A percentile compares a stretch with the other conserved stretches of the same genome.
Conservation (phyloP, 2,329 filamentous ascomycete genomes). For the Penicillium sp. region DNA sequence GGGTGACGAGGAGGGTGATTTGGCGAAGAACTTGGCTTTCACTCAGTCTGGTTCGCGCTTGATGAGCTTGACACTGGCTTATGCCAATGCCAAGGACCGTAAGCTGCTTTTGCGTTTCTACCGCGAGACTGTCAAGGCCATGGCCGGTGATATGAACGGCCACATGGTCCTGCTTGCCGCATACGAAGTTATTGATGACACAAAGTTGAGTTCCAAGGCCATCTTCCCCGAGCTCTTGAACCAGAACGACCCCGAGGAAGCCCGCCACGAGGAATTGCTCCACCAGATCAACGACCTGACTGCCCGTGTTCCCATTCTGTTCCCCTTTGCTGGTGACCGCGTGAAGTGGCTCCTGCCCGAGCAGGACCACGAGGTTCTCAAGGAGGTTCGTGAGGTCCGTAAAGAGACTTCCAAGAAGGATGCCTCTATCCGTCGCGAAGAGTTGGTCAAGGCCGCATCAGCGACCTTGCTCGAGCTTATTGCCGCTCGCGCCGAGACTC, state of each 20-base stretch:
- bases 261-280: conserved; percentile 47
- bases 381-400: conserved; percentile 76
- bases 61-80: conserved; percentile 76
- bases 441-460: conserved; percentile 73
- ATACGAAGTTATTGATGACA: conserved; percentile 92
- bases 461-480: conserved; percentile 75
- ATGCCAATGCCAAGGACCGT: conserved; percentile 88
- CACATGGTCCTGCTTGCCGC: conserved; percentile 81
- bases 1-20: conserved; percentile 84
- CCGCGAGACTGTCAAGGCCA: conserved; percentile 83
- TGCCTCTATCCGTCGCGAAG: conserved; percentile 69
- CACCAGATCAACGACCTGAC: conserved; percentile 46
- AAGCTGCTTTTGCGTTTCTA: conserved; percentile 85
- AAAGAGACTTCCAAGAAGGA: conserved; percentile 92
- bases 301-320: conserved; percentile 69
- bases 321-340: conserved; percentile 69
- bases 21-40: conserved; percentile 94
- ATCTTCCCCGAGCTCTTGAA: conserved; percentile 85
- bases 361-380: conserved; percentile 68
- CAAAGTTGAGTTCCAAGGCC: conserved; percentile 79
- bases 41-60: conserved; percentile 84
- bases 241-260: conserved; percentile 53
- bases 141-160: conserved; percentile 77
- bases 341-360: conserved; percentile 64
- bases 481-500: conserved; percentile 63